A percentile compares a stretch with the other conserved stretches of the same genome.
These are phyloP conservation scores for Pseudopyricularia cyperi DNA, from an alignment of 2,329 filamentous ascomycete species.

Conservation along the genomic window DNA sequence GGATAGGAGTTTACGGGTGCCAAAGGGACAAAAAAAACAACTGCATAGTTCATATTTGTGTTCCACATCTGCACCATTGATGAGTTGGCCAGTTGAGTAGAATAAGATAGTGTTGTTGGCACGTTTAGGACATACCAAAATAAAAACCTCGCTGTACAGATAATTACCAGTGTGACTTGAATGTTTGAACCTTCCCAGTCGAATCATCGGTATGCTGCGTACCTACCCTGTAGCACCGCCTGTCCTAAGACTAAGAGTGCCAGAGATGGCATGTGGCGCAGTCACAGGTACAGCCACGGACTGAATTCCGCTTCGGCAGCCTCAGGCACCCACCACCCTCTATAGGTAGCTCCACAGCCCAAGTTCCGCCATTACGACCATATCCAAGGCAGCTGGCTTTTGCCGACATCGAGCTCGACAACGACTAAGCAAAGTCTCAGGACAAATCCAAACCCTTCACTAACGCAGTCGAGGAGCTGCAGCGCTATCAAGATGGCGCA, in stretches of 20 bases:
- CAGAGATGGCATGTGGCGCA: not conserved
- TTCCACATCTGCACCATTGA: not conserved
- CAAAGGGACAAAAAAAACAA: not conserved
- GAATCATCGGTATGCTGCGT: no score
- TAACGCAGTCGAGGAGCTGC: slow-evolving; percentile 6
- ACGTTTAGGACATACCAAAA: no score
- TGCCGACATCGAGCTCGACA: not conserved
- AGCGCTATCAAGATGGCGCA: slow-evolving; percentile 40
- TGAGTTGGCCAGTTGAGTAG: not conserved
- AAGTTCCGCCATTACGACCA: not conserved
- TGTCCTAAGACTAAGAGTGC: no score
- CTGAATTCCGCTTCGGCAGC: not conserved
- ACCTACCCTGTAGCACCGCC: no score
- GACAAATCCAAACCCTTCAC: not conserved
- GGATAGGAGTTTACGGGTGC: not conserved
- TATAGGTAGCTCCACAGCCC: not conserved
- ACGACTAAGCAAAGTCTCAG: not conserved
- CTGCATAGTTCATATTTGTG: not conserved
- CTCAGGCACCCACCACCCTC: not conserved
- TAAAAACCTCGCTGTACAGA: not conserved
- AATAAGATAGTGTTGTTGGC: no score
- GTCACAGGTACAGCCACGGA: not conserved
- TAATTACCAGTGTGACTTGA: not conserved
- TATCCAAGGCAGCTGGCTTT: not conserved
- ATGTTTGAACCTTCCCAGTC: no score